Evolutionary conservation across 805 yeast species (phyloP), one percentile per base, ranked within the genome.

Genomic region (Saccharomycopsis vini): DNA sequence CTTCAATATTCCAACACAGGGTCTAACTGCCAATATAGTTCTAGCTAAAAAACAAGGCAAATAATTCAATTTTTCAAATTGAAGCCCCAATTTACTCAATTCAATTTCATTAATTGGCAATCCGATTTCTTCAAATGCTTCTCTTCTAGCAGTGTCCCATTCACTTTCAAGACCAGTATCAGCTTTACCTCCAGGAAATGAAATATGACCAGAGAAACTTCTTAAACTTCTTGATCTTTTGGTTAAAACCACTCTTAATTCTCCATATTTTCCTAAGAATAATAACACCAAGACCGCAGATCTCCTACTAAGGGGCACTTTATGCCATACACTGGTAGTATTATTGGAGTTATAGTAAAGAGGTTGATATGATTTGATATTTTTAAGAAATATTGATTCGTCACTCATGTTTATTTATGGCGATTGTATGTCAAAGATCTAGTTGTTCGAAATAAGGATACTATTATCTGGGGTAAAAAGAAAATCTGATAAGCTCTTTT

Each of bases 101-200:
- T 57, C 56, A 0, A 61, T 63, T 46, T 81, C 73, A 52, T 69
- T 61, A 13, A 68, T 60, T 9, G 72, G 70, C 19, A 86, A 58
- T 0, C 96, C 96, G 40, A 89, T 84, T 58, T 89, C 97, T 57
- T 89, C 97, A 44, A 71, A 73, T 49, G 88, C 77, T 60, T 89
- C 97, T 26, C 97, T 66, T 46, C 94, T 67, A 0, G 95, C 81
- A 32, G 81, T 80, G 36, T 73, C 71, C 70, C 81, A 79, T 45
- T 83, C 85, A 12, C 72, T 61, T 53, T 86, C 87, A 16, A 72
- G 65, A 0, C 71, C 76, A 34, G 52, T 56, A 59, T 89, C 97
- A 3, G 95, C 88, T 56, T 81, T 85, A 6, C 97, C 97, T 2
- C 97, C 97, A 3, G 97, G 97, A 6, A 89, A 67, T 1, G 96